phyloP scores from a whole-genome alignment of 192 early-diverging fungal species.

The Mortierella hygrophila region DNA sequence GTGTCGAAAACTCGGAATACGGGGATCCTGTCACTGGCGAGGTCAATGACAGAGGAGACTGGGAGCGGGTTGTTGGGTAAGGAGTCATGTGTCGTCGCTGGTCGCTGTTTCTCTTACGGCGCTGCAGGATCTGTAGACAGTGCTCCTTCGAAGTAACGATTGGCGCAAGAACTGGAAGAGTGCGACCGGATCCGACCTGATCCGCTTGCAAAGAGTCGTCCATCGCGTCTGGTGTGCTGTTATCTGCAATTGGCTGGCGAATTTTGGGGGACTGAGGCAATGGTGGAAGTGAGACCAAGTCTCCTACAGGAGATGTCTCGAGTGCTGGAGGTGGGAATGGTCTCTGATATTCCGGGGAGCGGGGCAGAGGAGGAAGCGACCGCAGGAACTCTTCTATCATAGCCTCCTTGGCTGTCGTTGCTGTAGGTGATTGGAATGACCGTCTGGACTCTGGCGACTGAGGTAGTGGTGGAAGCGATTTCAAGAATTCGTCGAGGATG shows the following conservation, averaged over 20 bases:
- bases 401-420: neutral
- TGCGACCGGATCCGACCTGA: neutral
- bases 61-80: neutral
- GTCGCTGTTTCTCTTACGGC: neutral
- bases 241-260: neutral
- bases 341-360: neutral
- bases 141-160: conserved; percentile 31
- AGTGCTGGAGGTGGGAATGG: neutral
- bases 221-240: neutral
- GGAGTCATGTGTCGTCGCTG: neutral
- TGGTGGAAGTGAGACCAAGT: neutral
- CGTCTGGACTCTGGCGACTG: conserved; percentile 8
- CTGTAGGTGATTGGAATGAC: neutral
- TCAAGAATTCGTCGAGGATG: conserved; percentile 30
- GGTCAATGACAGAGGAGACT: neutral
- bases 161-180: conserved; percentile 4
- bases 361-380: conserved; percentile 1
- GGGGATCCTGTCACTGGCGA: neutral
- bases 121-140: conserved; percentile 9
- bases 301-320: neutral
- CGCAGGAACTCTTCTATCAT: conserved; percentile 5
- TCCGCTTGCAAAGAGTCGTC: neutral
- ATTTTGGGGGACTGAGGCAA: neutral
- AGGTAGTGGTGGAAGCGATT: conserved; percentile 12
- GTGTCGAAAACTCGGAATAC: conserved; percentile 1